Evolutionary conservation across 257 asterid genomes (phyloP).

Genomic region (Hygrophila difformis): DNA sequence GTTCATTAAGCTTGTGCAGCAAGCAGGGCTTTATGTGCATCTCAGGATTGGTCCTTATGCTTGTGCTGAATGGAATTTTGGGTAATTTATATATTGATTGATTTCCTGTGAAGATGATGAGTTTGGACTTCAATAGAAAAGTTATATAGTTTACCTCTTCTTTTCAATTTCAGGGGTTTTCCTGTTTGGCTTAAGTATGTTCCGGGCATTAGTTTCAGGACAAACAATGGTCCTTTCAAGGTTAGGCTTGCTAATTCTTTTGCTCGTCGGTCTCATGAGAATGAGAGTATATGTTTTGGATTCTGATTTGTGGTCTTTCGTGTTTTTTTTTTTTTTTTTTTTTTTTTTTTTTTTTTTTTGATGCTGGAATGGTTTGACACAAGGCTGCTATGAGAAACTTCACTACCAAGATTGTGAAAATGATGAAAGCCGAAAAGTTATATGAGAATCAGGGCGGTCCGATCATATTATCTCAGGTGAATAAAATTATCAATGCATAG

Average conservation of each 20-base stretch:
- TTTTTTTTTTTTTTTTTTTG: conserved; percentile 17
- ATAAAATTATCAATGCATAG: background rate
- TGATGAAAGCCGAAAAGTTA: conserved; percentile 83
- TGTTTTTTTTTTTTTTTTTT: too few relatives aligned
- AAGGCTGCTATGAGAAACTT: conserved; percentile 95
- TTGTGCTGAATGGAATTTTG: conserved; percentile 99
- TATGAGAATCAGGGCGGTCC: conserved; percentile 97
- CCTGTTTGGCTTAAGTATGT: conserved; percentile 87
- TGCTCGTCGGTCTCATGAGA: too few relatives aligned
- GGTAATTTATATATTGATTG: conserved; percentile 43
- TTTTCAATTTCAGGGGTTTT: conserved; percentile 42
- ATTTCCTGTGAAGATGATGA: background rate
- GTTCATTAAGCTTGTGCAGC: conserved; percentile 74
- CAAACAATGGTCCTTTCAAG: conserved; percentile 69
- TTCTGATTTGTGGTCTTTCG: too few relatives aligned
- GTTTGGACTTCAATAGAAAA: conserved; percentile 3
- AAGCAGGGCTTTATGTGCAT: conserved; percentile 80
- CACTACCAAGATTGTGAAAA: conserved; percentile 88
- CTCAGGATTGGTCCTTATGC: conserved; percentile 97
- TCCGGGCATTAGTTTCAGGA: conserved; percentile 80
- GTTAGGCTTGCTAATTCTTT: too few relatives aligned
- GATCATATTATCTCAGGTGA: conserved; percentile 93
- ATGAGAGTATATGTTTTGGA: too few relatives aligned
- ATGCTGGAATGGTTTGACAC: conserved; percentile 16
- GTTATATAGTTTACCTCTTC: conserved; percentile 11